Percentiles rank a stretch among this genome's conserved stretches.
These are phyloP conservation scores for Rhypophila decipiens DNA, from an alignment of 495 filamentous ascomycete genomes.

Conservation along the genomic window DNA sequence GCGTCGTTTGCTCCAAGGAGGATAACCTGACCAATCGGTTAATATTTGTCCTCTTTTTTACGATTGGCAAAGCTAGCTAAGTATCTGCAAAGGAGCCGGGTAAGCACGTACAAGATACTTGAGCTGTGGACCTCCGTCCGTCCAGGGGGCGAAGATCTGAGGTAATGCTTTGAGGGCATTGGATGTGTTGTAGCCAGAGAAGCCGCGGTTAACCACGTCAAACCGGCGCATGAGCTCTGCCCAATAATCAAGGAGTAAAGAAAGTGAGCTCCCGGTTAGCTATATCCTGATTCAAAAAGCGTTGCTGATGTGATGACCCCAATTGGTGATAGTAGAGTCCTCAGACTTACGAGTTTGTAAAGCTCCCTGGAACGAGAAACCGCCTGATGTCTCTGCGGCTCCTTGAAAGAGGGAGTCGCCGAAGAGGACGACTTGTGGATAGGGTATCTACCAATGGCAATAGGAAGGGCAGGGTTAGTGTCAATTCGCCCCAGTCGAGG, in stretches of 20 bases:
- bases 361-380: conserved; percentile 65
- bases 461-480: not conserved
- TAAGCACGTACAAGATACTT: conserved; percentile 57
- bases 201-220: conserved; percentile 44
- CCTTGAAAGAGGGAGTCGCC: conserved; percentile 75
- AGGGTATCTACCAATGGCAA: conserved; percentile 26
- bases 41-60: too few species aligned
- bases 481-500: not conserved
- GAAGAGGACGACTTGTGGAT: conserved; percentile 68
- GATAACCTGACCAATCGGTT: conserved; percentile 48
- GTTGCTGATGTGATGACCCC: too few species aligned
- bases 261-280: not conserved
- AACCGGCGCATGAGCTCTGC: conserved; percentile 36
- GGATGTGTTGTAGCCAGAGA: conserved; percentile 45
- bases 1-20: conserved; percentile 90
- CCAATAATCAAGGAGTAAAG: not conserved
- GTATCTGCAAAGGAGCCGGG: not conserved
- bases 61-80: too few species aligned
- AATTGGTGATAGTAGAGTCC: too few species aligned
- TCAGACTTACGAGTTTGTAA: conserved; percentile 62
- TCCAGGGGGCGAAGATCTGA: conserved; percentile 35
- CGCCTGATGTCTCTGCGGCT: conserved; percentile 48
- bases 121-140: conserved; percentile 47
- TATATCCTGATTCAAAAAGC: conserved; percentile 3
- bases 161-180: conserved; percentile 37